Base-by-base conservation (phyloP, 192 early-diverging fungal species). In the Coemansia sp. region DNA sequence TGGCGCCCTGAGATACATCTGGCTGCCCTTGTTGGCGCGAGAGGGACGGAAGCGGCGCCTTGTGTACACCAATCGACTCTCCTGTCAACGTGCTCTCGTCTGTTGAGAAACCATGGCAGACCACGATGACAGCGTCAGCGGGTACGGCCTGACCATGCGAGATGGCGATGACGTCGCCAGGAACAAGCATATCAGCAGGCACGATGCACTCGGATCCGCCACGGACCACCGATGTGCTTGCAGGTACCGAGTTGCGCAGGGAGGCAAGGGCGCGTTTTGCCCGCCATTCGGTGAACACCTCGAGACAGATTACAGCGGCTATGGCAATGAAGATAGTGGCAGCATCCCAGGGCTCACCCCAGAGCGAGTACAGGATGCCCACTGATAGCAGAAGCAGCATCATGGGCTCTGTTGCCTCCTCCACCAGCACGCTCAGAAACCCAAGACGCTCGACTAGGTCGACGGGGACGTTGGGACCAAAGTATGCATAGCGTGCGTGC, bases 11-110 rank as follows among this genome's bases (percentile, higher is more conserved):
- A 23, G 20, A 38, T n/a, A 17, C 34, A 36, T 19, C 45, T 17
- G 13, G 13, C 7, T 36, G 52, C 22, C n/a, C n/a, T 34, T 70
- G 38, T 6, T 64, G 48, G n/a, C 27, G 17, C 6, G n/a, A n/a
- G n/a, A 25, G 14, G 11, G 62, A 37, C 3, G 19, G 61, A 15
- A 77, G 55, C 17, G 68, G 57, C 7, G 44, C 4, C 52, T 71
- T 71, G 52, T 52, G 38, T 13, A 64, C 61, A 27, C 42, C 75
- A 17, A 86, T 70, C 2, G 85, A 87, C 74, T 98, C 94, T 50
- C 96, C 96, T 0, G 96, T 96, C 14, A 98, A 81, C 72, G 92
- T 85, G 44, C 91, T 89, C 79, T 98, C 96, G 75, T 98, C 94
- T 4, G 93, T 84, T 11, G 83, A 82, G 23, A 90, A 88, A 2